phyloP scores from a whole-genome alignment of 2,329 filamentous ascomycete genomes.

The Coniochaeta sp. region DNA sequence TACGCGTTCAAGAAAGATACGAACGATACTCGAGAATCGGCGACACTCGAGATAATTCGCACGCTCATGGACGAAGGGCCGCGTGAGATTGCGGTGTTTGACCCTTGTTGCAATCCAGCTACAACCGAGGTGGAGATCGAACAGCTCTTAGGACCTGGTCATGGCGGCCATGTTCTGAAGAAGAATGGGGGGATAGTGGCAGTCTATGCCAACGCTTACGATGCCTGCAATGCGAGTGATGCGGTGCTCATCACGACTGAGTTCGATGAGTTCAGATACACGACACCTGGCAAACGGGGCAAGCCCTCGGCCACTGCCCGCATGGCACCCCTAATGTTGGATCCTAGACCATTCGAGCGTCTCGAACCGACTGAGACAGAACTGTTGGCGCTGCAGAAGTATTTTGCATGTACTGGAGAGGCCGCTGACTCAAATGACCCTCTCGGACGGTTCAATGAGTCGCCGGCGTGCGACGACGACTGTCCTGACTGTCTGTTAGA shows the following conservation, averaged over 20 bases:
- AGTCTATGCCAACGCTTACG: conserved; percentile 40
- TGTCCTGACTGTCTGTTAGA: conserved; percentile 44
- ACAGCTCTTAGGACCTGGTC: conserved; percentile 28
- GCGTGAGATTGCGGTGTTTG: conserved; percentile 58
- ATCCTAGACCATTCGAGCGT: conserved; percentile 37
- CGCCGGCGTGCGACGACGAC: conserved; percentile 35
- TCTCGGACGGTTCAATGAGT: conserved; percentile 33
- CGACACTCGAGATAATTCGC: conserved; percentile 60
- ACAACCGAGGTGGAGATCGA: conserved; percentile 44
- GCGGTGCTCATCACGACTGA: conserved; percentile 49
- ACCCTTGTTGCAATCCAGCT: conserved; percentile 51
- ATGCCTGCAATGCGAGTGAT: conserved; percentile 39
- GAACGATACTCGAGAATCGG: conserved; percentile 64
- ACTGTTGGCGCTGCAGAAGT: conserved; percentile 38
- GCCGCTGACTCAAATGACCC: conserved; percentile 27
- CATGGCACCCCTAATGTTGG: conserved; percentile 13
- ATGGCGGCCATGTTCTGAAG: conserved; percentile 30
- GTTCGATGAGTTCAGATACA: conserved; percentile 42
- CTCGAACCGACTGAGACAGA: conserved; percentile 33
- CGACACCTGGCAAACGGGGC: conserved; percentile 4
- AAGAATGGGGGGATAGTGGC: conserved; percentile 7
- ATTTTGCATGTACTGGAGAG: conserved; percentile 26
- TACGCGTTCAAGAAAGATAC: conserved; percentile 79
- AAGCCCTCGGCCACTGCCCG: background rate
- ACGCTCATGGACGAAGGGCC: conserved; percentile 57